Percentiles rank a stretch among this genome's conserved stretches.
These are phyloP conservation scores for Colletotrichum aenigma DNA, from an alignment of 2,329 filamentous ascomycete genomes.

Conservation along the genomic window DNA sequence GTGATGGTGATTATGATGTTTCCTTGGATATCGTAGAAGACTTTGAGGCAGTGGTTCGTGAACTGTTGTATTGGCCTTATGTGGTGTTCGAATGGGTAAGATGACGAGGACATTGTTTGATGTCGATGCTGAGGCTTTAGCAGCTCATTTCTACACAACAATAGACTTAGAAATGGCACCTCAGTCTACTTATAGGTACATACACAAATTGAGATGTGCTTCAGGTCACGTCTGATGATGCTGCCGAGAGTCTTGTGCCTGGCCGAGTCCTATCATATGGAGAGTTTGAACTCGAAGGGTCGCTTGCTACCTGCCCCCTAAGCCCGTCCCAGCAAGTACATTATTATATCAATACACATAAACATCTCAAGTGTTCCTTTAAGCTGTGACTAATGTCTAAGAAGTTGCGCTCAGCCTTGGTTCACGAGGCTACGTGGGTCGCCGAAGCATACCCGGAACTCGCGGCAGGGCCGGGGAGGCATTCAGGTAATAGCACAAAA, in stretches of 20 bases:
- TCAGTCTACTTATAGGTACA: background rate
- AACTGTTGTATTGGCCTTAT: background rate
- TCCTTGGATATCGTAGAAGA: background rate
- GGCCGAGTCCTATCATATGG: background rate
- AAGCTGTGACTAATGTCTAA: background rate
- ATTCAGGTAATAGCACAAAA: background rate
- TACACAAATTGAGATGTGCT: background rate
- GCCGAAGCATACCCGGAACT: background rate
- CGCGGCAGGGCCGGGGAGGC: background rate
- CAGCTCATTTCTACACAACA: background rate
- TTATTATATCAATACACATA: background rate
- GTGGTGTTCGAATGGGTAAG: background rate
- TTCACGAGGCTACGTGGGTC: background rate
- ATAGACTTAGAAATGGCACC: background rate
- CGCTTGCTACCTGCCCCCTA: background rate
- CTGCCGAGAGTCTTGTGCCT: background rate
- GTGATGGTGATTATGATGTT: background rate
- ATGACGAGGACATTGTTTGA: background rate
- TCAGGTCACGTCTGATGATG: background rate
- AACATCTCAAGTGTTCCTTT: background rate
- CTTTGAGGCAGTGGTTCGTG: background rate
- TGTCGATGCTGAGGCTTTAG: background rate
- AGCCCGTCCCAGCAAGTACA: background rate
- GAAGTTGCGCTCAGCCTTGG: background rate
- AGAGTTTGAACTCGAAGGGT: background rate